Evolutionary conservation across 306 rosid genomes (phyloP).

Genomic region (Morella rubra): DNA sequence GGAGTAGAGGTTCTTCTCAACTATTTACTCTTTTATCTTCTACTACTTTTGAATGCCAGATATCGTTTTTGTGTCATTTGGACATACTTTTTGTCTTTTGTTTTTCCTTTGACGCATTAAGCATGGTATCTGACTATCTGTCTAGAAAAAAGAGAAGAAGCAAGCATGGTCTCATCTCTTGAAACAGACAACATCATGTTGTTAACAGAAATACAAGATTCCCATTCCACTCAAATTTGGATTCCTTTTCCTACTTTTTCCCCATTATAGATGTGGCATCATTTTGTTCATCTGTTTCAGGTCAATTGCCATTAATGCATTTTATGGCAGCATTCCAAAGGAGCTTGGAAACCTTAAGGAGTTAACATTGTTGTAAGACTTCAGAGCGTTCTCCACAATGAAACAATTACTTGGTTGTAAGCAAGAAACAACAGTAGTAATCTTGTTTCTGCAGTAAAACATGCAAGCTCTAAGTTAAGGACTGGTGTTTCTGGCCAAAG

Average conservation of each 20-base stretch:
- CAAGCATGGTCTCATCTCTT: too few species aligned
- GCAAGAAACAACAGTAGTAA: background rate
- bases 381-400: background rate
- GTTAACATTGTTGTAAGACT: slow-evolving; percentile 22
- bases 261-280: background rate
- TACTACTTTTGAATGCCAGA: too few species aligned
- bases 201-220: too few species aligned
- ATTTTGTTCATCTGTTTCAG: background rate
- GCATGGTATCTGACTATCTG: too few species aligned
- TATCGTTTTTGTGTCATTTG: too few species aligned
- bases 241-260: background rate
- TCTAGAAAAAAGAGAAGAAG: too few species aligned
- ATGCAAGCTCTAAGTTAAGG: background rate
- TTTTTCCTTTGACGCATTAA: too few species aligned
- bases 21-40: too few species aligned
- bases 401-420: background rate
- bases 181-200: too few species aligned
- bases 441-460: background rate
- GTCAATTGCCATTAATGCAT: slow-evolving; percentile 26
- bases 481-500: background rate
- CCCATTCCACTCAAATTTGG: too few species aligned
- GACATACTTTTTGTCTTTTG: too few species aligned
- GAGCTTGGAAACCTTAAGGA: slow-evolving; percentile 39
- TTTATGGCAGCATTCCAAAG: slow-evolving; percentile 30
- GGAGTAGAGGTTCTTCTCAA: too few species aligned